A percentile compares a stretch with the other conserved stretches of the same genome.
Conservation (phyloP, 2,329 filamentous ascomycete genomes). For the Pyrenochaeta sp. region DNA sequence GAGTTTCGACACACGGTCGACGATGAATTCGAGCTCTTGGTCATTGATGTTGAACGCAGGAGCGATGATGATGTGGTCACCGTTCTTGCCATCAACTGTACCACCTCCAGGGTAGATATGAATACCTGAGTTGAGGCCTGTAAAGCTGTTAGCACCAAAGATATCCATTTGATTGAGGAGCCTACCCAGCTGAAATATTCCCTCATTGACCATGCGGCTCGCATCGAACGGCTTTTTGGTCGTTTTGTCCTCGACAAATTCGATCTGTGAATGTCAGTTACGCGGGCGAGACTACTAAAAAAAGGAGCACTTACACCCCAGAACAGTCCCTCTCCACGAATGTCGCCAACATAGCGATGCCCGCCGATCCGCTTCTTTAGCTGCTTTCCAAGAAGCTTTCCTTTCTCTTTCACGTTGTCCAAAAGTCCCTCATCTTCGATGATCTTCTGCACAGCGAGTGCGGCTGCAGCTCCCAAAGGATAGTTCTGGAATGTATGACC, state of each 20-base stretch:
- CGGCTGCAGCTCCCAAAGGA: constrained; percentile 67
- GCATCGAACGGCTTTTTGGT: constrained; percentile 62
- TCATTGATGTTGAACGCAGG: constrained; percentile 72
- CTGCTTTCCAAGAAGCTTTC: constrained; percentile 56
- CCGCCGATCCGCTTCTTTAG: constrained; percentile 55
- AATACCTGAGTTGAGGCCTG: constrained; percentile 60
- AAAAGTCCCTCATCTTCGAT: constrained; percentile 66
- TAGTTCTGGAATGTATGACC: constrained; percentile 72
- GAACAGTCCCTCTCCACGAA: constrained; percentile 68
- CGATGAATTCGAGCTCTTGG: constrained; percentile 65
- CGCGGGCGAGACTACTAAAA: neutral
- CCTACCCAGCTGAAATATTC: constrained; percentile 61
- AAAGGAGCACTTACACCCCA: constrained; percentile 59
- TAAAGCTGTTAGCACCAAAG: constrained; percentile 2
- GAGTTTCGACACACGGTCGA: constrained; percentile 60
- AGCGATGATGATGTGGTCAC: constrained; percentile 75
- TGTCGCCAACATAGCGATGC: constrained; percentile 65
- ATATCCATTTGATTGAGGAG: no score
- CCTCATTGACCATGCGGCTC: constrained; percentile 55
- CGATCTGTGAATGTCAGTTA: constrained; percentile 54
- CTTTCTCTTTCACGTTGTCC: constrained; percentile 65
- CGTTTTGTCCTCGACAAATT: constrained; percentile 65
- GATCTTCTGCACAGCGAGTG: constrained; percentile 69
- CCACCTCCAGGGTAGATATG: constrained; percentile 71
- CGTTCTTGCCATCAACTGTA: constrained; percentile 64